Base-by-base conservation (phyloP, 148 eudicot species). In the Amaranthus hypochondriacus region DNA sequence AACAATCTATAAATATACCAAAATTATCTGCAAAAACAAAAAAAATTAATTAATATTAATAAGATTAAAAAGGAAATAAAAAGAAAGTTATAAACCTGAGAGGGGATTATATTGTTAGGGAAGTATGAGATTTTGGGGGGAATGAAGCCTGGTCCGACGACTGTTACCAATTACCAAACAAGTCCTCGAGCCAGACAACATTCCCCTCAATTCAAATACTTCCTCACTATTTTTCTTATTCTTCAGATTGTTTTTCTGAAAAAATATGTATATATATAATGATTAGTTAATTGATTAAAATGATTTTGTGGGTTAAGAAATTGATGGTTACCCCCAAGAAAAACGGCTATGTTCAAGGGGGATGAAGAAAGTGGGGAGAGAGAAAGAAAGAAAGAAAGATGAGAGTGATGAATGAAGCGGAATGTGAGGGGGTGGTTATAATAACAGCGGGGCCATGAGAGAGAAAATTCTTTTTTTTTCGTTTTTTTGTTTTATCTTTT, bases 131-230 rank as follows among this genome's bases (percentile, higher is more conserved):
- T 81, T 76, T 84, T 81, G 81, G 84, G 87, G 87, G 87, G 87
- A 84, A 84, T 84, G 87, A 84, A 84, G 87, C 87, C 84, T 84
- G 87, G 87, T 84, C 87, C 87, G 87, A 79, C 77, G 84, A 84
- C 84, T 28, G 58, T 21, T 4, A 46, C 21, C 11, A 3, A 4
- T 3, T 14, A 61, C 65, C 55, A 71, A 66, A 79, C 54, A 53
- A 77, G 88, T 87, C 87, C 86, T 89, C 92, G 90, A 89, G 88
- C 90, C 92, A 87, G 90, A 82, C 92, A 89, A 89, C 92, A 89
- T 80, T 87, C 90, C 90, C 92, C 92, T 81, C 92, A 88, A 86
- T 68, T 55, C 56, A 48, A 60, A 14, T 62, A 66, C 83, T 63
- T 58, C 85, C 87, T 46, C 14, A 53, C 62, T 9, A 50, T 53